Base-by-base conservation (phyloP, 2,329 filamentous ascomycete species). In the Parascedosporium putredinis region DNA sequence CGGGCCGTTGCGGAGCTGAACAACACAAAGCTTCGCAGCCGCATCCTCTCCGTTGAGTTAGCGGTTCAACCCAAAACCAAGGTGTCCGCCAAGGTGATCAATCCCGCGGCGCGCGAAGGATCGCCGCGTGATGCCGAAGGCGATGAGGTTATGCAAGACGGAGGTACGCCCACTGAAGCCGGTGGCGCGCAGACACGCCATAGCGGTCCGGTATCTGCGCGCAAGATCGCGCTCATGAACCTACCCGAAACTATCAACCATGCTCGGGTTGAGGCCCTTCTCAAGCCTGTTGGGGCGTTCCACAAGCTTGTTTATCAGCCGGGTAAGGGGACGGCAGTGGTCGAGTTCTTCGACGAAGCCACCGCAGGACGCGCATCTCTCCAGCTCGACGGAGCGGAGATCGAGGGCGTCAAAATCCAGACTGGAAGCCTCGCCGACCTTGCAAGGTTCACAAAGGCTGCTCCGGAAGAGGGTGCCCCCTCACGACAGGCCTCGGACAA, bases 221-320 rank as follows among this genome's bases (percentile, higher is more conserved):
- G 88, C 48, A 93, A 87, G 1, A 75, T 97, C 46, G 84, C 84
- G 8, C 71, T 98, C 24, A 79, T 96, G 67, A 85, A 90, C 54
- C 72, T 98, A 1, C 88, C 93, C 1, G 93, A 97, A 60, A 97
- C 90, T 0, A 80, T 97, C 59, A 96, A 94, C 55, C 88, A 95
- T 59, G 81, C 86, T 1, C 87, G 90, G 25, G 79, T 98, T 50
- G 79, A 79, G 42, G 75, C 81, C 0, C 70, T 94, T 2, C 81
- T 86, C 7, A 84, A 88, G 57, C 75, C 80, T 1, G 75, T 83
- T 42, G 89, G 88, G 1, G 65, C 74, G 1, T 73, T 96, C 22
- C 73, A 83, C 55, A 91, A 90, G 63, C 74, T 97, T 3, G 74
- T 85, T 10, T 73, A 96, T 9, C 82, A 88, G 43, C 88, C 89